Evolutionary conservation across 2,329 filamentous ascomycete genomes (phyloP).

Genomic region (Plectosphaerella sp.): DNA sequence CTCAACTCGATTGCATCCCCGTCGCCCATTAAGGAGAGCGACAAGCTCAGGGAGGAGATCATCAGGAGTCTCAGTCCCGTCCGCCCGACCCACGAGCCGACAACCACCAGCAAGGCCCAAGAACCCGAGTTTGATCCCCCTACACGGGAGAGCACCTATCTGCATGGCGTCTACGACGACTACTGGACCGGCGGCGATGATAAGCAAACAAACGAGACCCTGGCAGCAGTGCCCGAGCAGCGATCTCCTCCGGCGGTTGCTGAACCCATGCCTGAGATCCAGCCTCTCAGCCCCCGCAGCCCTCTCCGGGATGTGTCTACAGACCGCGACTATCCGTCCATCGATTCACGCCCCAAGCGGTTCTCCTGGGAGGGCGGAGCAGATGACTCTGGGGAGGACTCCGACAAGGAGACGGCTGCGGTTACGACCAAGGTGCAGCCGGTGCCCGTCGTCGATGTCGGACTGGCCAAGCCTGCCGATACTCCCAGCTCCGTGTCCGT

Average conservation of each 20-base stretch:
- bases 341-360: conserved; percentile 12
- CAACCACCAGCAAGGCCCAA: conserved; percentile 4
- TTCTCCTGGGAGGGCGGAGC: conserved; percentile 38
- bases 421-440: too few species aligned
- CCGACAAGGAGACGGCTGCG: too few species aligned
- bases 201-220: conserved; percentile 14
- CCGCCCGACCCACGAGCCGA: conserved; percentile 17
- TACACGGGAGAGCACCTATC: conserved; percentile 54
- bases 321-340: neutral
- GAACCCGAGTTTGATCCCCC: conserved; percentile 3
- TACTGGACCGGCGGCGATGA: conserved; percentile 55
- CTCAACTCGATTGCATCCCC: conserved; percentile 44
- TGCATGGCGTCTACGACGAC: conserved; percentile 62
- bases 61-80: conserved; percentile 61
- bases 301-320: neutral
- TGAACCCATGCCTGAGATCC: conserved; percentile 1
- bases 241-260: neutral
- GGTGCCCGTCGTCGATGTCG: too few species aligned
- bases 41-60: conserved; percentile 69
- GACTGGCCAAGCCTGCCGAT: too few species aligned
- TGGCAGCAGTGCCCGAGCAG: neutral
- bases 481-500: too few species aligned
- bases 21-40: conserved; percentile 62
- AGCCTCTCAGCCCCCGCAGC: conserved; percentile 11
- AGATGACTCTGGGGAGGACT: too few species aligned